These are phyloP conservation scores for Ogataea paraovalis DNA, from an alignment of 805 yeast genomes.

Conservation along the genomic window DNA sequence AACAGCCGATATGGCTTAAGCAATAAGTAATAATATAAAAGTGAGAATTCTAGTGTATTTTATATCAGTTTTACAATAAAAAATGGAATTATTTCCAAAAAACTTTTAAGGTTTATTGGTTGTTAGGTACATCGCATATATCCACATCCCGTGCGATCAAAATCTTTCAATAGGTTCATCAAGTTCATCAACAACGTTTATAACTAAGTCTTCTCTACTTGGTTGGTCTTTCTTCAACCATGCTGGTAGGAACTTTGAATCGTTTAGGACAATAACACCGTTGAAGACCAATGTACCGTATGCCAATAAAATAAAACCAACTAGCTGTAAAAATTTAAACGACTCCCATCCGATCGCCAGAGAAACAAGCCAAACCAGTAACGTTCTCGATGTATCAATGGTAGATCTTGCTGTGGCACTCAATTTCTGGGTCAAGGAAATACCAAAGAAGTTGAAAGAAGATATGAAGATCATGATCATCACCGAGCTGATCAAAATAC, in stretches of 20 bases:
- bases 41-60: too few relatives aligned
- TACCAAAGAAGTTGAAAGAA: slow-evolving; percentile 68
- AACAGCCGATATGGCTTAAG: too few relatives aligned
- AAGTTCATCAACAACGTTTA: slow-evolving; percentile 38
- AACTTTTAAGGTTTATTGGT: too few relatives aligned
- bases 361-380: slow-evolving; percentile 72
- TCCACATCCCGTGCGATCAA: slow-evolving; percentile 3
- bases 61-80: too few relatives aligned
- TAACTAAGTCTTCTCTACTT: slow-evolving; percentile 22
- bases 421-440: slow-evolving; percentile 57
- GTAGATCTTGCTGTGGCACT: slow-evolving; percentile 80
- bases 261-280: slow-evolving; percentile 56
- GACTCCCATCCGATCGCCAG: slow-evolving; percentile 71
- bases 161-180: slow-evolving; percentile 42
- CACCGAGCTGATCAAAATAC: slow-evolving; percentile 50
- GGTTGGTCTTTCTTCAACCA: slow-evolving; percentile 35
- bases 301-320: slow-evolving; percentile 62
- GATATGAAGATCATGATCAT: slow-evolving; percentile 71
- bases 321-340: slow-evolving; percentile 55
- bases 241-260: slow-evolving; percentile 43
- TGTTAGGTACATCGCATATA: too few relatives aligned
- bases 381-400: slow-evolving; percentile 71
- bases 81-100: too few relatives aligned
- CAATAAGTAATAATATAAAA: too few relatives aligned
- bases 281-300: slow-evolving; percentile 73